Evolutionary conservation across 805 yeast genomes (phyloP).

Genomic region (Myxozyma mucilagina): DNA sequence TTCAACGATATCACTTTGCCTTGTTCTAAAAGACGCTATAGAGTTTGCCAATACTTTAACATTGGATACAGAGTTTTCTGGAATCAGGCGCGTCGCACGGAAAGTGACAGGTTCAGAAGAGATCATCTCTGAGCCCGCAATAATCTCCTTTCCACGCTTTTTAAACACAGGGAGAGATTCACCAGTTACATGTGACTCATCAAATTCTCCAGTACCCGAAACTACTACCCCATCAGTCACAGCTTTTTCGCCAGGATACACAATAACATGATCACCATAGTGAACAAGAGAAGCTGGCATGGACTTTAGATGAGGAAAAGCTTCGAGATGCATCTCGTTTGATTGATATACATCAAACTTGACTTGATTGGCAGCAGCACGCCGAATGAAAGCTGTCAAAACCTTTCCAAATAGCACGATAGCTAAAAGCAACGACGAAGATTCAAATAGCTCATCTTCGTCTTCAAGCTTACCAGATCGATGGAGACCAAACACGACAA

Average conservation of each 20-base stretch:
- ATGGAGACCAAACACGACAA: constrained; percentile 10
- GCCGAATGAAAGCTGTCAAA: constrained; percentile 4
- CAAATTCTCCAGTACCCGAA: constrained; percentile 74
- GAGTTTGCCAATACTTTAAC: constrained; percentile 67
- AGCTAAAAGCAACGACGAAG: constrained; percentile 16
- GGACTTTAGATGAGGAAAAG: neutral
- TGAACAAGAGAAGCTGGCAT: constrained; percentile 13
- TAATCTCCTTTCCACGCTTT: constrained; percentile 60
- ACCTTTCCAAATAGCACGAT: constrained; percentile 17
- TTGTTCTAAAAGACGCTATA: constrained; percentile 68
- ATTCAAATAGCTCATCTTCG: constrained; percentile 15
- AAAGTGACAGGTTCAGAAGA: constrained; percentile 52
- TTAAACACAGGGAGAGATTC: constrained; percentile 66
- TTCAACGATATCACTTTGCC: constrained; percentile 69
- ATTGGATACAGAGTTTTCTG: constrained; percentile 51
- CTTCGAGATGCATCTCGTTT: neutral
- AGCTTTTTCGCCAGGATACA: constrained; percentile 3
- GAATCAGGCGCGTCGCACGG: constrained; percentile 44
- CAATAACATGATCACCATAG: constrained; percentile 13
- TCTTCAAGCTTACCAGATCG: neutral
- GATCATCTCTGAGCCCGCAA: constrained; percentile 67
- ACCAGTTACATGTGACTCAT: constrained; percentile 88
- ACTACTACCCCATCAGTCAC: constrained; percentile 63
- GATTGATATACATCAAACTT: constrained; percentile 14
- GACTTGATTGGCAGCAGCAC: constrained; percentile 9